Conservation (phyloP, 768 basidiomycete species). For the Candolleomyces eurysporus region DNA sequence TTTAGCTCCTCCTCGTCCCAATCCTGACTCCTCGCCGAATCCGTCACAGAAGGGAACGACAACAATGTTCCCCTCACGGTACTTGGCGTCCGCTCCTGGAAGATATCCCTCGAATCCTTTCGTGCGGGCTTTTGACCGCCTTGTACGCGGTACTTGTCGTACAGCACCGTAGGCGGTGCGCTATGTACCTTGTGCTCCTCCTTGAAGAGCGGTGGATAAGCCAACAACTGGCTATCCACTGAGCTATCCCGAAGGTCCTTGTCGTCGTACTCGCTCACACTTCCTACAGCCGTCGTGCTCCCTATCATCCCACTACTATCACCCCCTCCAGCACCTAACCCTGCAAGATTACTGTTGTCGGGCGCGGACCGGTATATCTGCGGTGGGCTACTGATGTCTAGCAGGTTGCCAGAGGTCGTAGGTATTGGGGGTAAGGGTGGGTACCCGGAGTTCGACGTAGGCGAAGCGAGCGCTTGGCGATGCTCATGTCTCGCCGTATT, state of each 20-base stretch:
- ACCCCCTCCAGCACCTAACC: constrained; percentile 1
- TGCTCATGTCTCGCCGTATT: constrained; percentile 48
- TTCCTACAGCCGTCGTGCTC: not conserved
- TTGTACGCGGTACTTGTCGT: constrained; percentile 24
- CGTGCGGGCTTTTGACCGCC: constrained; percentile 18
- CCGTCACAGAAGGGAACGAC: constrained; percentile 53
- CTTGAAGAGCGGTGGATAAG: constrained; percentile 28
- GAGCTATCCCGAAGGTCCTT: not conserved
- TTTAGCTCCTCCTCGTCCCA: constrained; percentile 34
- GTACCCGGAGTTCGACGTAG: constrained; percentile 21
- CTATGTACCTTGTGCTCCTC: constrained; percentile 38
- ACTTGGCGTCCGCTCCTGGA: constrained; percentile 22
- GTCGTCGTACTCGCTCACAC: constrained; percentile 2
- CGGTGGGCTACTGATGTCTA: constrained; percentile 25
- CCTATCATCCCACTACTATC: constrained; percentile 2
- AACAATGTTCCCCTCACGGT: constrained; percentile 34
- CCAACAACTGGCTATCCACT: constrained; percentile 25
- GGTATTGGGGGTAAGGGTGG: constrained; percentile 32
- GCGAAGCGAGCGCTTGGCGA: constrained; percentile 37
- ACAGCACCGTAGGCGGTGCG: constrained; percentile 42
- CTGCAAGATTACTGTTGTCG: constrained; percentile 2
- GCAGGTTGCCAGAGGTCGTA: constrained; percentile 23
- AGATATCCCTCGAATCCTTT: constrained; percentile 38
- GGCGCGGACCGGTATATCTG: constrained; percentile 6
- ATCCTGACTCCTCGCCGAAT: constrained; percentile 41